These are phyloP conservation scores for Coemansia sp. DNA, from an alignment of 192 early-diverging fungal genomes.

Conservation along the genomic window DNA sequence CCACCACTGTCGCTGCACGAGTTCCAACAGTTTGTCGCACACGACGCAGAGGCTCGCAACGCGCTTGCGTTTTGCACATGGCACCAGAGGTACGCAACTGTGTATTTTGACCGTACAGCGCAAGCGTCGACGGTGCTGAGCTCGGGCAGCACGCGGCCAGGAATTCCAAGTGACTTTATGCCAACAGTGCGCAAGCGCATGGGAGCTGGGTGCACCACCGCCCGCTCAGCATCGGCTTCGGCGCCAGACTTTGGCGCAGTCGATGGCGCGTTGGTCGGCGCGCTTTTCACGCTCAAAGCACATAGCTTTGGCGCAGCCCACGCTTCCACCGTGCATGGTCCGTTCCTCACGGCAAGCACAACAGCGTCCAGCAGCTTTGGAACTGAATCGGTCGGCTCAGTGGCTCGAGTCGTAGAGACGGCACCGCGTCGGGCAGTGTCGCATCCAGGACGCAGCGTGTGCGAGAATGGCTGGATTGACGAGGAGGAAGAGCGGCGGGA, in stretches of 20 bases:
- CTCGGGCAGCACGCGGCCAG: conserved; percentile 9
- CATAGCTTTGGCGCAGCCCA: conserved; percentile 23
- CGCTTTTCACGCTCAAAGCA: too few species aligned
- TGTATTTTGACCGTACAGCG: conserved; percentile 41
- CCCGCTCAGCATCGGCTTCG: conserved; percentile 19
- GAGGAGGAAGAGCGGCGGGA: conserved; percentile 19
- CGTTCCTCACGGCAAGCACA: conserved; percentile 25
- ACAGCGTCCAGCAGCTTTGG: too few species aligned
- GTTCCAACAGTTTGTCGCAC: conserved; percentile 34
- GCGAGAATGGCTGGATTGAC: neutral
- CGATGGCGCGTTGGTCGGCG: conserved; percentile 15
- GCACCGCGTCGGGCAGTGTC: too few species aligned
- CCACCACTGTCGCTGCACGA: conserved; percentile 43
- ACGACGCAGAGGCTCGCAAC: conserved; percentile 27
- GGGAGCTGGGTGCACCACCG: neutral
- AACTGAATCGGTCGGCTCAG: too few species aligned
- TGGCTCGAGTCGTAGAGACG: too few species aligned
- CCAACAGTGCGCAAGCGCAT: neutral
- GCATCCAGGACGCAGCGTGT: too few species aligned
- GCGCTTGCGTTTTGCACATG: conserved; percentile 49
- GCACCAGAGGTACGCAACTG: conserved; percentile 40
- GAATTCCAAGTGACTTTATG: conserved; percentile 9
- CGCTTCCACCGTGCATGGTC: conserved; percentile 23
- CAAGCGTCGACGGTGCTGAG: conserved; percentile 9
- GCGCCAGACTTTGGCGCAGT: conserved; percentile 8